phyloP scores from a whole-genome alignment of 345 rosid genomes.

The Toxicodendron radicans region DNA sequence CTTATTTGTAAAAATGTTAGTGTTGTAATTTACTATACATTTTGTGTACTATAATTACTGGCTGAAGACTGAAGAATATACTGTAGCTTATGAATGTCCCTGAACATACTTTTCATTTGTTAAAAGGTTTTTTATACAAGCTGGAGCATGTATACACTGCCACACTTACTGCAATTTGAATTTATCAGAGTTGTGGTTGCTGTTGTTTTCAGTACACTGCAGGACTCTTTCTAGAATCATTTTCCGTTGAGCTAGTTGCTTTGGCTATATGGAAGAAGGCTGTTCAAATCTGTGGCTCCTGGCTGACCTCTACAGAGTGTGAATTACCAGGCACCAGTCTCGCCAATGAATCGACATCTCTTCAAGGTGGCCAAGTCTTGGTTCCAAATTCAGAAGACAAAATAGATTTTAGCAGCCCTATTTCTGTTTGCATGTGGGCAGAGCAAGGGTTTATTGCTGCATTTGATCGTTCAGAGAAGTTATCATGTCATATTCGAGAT shows the following conservation, averaged over 20 bases:
- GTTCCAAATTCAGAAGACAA: constrained; percentile 22
- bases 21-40: too few relatives aligned
- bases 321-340: constrained; percentile 32
- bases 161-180: neutral
- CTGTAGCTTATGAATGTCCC: neutral
- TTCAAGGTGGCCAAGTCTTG: constrained; percentile 12
- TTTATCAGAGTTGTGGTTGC: constrained; percentile 6
- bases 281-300: constrained; percentile 52
- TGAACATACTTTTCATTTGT: neutral
- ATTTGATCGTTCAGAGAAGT: constrained; percentile 57
- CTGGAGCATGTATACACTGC: neutral
- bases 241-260: constrained; percentile 65
- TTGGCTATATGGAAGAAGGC: constrained; percentile 76
- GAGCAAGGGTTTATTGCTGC: constrained; percentile 60
- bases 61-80: neutral
- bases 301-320: constrained; percentile 40
- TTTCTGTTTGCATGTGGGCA: constrained; percentile 48
- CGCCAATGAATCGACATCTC: constrained; percentile 18
- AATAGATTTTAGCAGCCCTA: constrained; percentile 42
- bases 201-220: constrained; percentile 50
- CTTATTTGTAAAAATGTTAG: too few relatives aligned
- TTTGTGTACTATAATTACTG: neutral
- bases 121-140: neutral
- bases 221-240: constrained; percentile 57
- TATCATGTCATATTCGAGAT: constrained; percentile 43